Conservation (phyloP, 345 rosid genomes). For the Eucalyptus curtisii region DNA sequence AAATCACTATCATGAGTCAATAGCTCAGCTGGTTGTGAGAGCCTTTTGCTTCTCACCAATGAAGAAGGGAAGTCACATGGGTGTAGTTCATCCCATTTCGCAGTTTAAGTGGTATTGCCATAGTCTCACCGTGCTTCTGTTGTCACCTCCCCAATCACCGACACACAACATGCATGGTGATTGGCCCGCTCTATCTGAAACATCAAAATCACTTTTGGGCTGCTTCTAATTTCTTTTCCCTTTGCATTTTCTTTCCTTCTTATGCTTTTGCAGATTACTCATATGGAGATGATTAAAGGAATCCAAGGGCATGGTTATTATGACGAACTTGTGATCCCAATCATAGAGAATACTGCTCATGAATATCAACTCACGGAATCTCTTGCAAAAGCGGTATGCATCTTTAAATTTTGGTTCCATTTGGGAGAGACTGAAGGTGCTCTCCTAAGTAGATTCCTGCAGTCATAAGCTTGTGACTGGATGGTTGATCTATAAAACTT, state of each 20-base stretch:
- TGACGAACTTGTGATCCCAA: conserved; percentile 92
- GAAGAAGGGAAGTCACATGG: not conserved
- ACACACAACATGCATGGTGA: not conserved
- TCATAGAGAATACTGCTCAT: conserved; percentile 88
- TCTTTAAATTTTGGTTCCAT: not conserved
- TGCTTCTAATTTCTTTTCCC: not conserved
- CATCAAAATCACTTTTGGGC: not conserved
- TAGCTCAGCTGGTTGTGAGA: not conserved
- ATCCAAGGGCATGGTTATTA: conserved; percentile 94
- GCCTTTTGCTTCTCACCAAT: not conserved
- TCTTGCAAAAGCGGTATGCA: conserved; percentile 76
- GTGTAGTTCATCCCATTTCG: not conserved
- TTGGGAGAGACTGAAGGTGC: not conserved
- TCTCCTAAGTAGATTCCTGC: not conserved
- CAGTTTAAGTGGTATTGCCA: not conserved
- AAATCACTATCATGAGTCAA: not conserved
- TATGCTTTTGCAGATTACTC: conserved; percentile 52
- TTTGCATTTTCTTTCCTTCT: not conserved
- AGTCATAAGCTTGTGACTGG: not conserved
- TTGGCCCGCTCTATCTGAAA: not conserved
- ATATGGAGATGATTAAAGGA: conserved; percentile 99
- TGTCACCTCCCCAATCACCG: not conserved
- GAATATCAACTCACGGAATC: conserved; percentile 91
- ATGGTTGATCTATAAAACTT: not conserved
- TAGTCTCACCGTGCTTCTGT: not conserved